phyloP scores from a whole-genome alignment of 2,329 filamentous ascomycete genomes.

The Amylocarpus encephaloides region DNA sequence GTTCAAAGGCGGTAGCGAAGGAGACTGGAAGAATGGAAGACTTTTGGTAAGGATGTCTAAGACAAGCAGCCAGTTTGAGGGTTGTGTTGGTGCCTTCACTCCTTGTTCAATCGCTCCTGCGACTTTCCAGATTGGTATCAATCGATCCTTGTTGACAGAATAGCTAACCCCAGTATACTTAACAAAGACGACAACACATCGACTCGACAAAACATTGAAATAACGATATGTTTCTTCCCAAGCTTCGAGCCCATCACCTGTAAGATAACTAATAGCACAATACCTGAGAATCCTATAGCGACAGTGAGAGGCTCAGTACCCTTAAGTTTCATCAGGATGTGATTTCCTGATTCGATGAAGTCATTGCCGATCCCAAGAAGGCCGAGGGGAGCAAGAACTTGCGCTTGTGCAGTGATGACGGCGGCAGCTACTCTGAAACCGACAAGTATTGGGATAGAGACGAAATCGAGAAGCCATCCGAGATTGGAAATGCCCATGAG shows the following conservation, averaged over 20 bases:
- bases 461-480: slow-evolving; percentile 59
- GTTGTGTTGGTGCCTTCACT: slow-evolving; percentile 42
- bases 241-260: slow-evolving; percentile 53
- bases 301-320: slow-evolving; percentile 52
- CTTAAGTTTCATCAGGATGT: slow-evolving; percentile 50
- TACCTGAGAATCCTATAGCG: slow-evolving; percentile 50
- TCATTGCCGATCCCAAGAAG: slow-evolving; percentile 43
- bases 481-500: slow-evolving; percentile 55
- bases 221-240: slow-evolving; percentile 49
- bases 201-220: slow-evolving; percentile 54
- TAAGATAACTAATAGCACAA: slow-evolving; percentile 46
- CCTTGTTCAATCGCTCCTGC: slow-evolving; percentile 51
- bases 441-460: slow-evolving; percentile 56
- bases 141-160: slow-evolving; percentile 47
- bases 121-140: slow-evolving; percentile 47
- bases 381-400: slow-evolving; percentile 37
- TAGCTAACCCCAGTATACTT: slow-evolving; percentile 60
- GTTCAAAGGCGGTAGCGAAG: slow-evolving; percentile 39
- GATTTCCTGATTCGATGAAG: slow-evolving; percentile 51
- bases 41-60: slow-evolving; percentile 45
- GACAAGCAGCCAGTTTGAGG: slow-evolving; percentile 30
- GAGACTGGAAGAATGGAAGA: slow-evolving; percentile 40
- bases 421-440: slow-evolving; percentile 63
- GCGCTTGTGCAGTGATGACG: slow-evolving; percentile 59
- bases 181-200: slow-evolving; percentile 54